Evolutionary conservation across 176 grass and related monocot species (phyloP).

Genomic region (Pontederia paniculata): DNA sequence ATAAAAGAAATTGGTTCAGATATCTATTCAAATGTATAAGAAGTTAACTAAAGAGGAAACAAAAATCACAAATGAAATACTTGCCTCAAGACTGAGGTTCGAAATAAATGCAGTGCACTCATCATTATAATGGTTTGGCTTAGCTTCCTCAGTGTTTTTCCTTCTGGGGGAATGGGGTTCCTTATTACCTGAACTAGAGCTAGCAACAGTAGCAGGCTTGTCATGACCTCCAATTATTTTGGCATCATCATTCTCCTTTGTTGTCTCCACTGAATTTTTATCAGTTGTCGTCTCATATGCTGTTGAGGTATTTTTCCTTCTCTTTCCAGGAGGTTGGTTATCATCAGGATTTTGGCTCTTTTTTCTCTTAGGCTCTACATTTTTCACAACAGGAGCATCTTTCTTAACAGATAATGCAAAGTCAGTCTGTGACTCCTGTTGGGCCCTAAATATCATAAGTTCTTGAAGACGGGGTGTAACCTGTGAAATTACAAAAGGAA

Average conservation of each 20-base stretch:
- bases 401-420: constrained; percentile 18
- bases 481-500: constrained; percentile 28
- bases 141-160: constrained; percentile 33
- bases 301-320: constrained; percentile 49
- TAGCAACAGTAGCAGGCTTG: no score
- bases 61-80: neutral
- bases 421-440: constrained; percentile 61
- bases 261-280: constrained; percentile 13
- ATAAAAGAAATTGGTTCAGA: constrained; percentile 15
- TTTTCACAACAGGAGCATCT: constrained; percentile 32
- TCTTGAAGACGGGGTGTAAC: constrained; percentile 69
- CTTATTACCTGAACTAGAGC: neutral
- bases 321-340: constrained; percentile 55
- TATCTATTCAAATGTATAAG: constrained; percentile 17
- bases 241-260: constrained; percentile 9
- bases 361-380: constrained; percentile 75
- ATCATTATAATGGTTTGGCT: constrained; percentile 46
- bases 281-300: constrained; percentile 24
- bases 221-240: constrained; percentile 15
- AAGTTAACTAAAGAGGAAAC: neutral
- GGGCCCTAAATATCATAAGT: constrained; percentile 58
- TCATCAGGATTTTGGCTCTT: constrained; percentile 40
- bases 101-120: constrained; percentile 78
- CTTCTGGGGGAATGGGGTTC: constrained; percentile 13
- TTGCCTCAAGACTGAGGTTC: constrained; percentile 52